phyloP scores from a whole-genome alignment of 192 early-diverging fungal species.

The Entophlyctis helioformis region DNA sequence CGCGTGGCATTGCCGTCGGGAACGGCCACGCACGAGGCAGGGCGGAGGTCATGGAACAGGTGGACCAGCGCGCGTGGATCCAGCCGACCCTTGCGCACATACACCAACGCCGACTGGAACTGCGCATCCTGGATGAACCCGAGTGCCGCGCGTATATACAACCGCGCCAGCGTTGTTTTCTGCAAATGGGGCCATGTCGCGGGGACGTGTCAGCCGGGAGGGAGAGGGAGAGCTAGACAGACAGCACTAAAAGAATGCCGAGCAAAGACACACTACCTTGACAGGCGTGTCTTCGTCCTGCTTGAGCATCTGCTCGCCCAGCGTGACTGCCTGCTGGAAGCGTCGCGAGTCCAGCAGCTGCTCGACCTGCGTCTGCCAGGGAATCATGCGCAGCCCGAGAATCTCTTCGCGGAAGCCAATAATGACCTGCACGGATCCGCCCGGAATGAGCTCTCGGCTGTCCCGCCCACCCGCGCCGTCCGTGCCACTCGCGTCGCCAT shows the following conservation, averaged over 20 bases:
- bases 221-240: no score
- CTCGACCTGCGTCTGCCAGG: conserved; percentile 48
- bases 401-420: conserved; percentile 45
- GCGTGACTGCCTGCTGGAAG: conserved; percentile 48
- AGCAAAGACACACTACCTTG: no score
- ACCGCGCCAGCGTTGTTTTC: conserved; percentile 1
- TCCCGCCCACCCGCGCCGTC: no score
- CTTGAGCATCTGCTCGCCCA: conserved; percentile 47
- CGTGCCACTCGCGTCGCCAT: no score
- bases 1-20: no score
- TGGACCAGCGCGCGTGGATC: conserved; percentile 44
- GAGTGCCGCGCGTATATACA: conserved; percentile 55
- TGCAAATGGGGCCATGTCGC: neutral
- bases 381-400: conserved; percentile 43
- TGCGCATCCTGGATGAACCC: conserved; percentile 46
- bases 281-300: no score
- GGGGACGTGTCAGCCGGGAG: no score
- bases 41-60: conserved; percentile 9
- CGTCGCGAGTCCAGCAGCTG: conserved; percentile 38
- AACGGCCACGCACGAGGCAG: no score
- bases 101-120: conserved; percentile 53
- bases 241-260: no score
- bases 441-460: no score
- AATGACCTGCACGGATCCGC: no score
- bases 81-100: conserved; percentile 49